Percentiles rank a stretch among this genome's conserved stretches.
Conservation (phyloP, 78 protist species). For the Dictyostelium capitatum region DNA sequence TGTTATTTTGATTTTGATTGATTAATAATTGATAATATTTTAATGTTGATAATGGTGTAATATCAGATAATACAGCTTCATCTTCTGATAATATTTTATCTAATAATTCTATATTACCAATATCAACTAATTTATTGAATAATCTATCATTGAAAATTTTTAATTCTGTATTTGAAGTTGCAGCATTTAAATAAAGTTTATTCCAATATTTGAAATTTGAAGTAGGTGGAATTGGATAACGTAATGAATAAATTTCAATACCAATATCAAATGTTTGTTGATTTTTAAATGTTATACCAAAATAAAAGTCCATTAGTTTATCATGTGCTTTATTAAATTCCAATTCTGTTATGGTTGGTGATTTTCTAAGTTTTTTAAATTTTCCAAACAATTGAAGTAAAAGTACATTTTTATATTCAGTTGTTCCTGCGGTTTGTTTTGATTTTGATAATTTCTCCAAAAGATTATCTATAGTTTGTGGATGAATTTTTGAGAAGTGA, state of each 20-base stretch:
- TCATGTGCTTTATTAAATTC: not conserved
- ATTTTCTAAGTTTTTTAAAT: not conserved
- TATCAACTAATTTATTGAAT: too few species aligned
- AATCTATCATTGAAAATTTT: too few species aligned
- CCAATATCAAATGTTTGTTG: not conserved
- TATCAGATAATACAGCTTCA: too few species aligned
- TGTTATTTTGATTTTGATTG: too few species aligned
- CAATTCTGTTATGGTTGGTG: not conserved
- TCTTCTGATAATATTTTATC: too few species aligned
- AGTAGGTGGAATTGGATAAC: not conserved
- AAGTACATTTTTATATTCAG: not conserved
- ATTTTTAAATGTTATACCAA: not conserved
- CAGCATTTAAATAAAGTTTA: not conserved
- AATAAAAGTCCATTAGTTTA: not conserved
- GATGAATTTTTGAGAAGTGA: too few species aligned
- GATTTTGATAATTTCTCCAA: too few species aligned
- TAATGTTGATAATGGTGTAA: too few species aligned
- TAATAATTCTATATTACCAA: too few species aligned
- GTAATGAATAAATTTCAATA: not conserved
- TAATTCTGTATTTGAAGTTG: not conserved
- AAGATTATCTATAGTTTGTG: too few species aligned
- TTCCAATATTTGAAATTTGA: not conserved
- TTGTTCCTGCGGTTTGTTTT: not conserved
- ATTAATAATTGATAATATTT: too few species aligned
- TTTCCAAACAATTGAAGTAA: not conserved